These are phyloP conservation scores for Ustilago shanxiensis DNA, from an alignment of 1,284 basidiomycete species.

Conservation along the genomic window DNA sequence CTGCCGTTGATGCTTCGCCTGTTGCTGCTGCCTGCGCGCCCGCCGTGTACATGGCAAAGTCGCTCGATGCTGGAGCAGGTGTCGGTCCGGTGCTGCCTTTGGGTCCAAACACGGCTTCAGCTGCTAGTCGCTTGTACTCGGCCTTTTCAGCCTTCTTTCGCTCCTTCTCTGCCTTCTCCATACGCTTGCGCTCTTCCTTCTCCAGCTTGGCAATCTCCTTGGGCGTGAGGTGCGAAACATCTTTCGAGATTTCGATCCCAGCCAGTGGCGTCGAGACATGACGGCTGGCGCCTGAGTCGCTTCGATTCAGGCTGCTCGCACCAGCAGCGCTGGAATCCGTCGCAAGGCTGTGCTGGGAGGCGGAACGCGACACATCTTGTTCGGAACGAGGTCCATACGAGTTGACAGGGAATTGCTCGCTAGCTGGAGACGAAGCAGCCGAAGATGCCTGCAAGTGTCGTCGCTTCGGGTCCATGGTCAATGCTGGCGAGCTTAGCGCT, in stretches of 20 bases:
- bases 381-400: slow-evolving; percentile 45
- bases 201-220: slow-evolving; percentile 51
- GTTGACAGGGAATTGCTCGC: slow-evolving; percentile 45
- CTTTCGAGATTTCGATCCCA: slow-evolving; percentile 33
- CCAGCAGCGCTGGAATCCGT: slow-evolving; percentile 20
- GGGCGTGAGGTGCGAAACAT: slow-evolving; percentile 36
- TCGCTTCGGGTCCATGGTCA: slow-evolving; percentile 38
- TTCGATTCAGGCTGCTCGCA: slow-evolving; percentile 25
- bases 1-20: slow-evolving; percentile 4
- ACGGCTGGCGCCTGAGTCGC: slow-evolving; percentile 14
- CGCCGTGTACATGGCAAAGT: slow-evolving; percentile 39
- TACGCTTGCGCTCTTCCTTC: slow-evolving; percentile 42
- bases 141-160: slow-evolving; percentile 50
- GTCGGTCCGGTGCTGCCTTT: slow-evolving; percentile 41
- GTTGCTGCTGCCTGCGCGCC: slow-evolving; percentile 12
- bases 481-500: slow-evolving; percentile 33
- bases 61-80: slow-evolving; percentile 30
- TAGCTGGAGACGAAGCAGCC: slow-evolving; percentile 30
- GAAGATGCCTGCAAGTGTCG: slow-evolving; percentile 24
- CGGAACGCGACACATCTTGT: slow-evolving; percentile 32
- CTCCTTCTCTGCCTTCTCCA: slow-evolving; percentile 48
- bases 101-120: slow-evolving; percentile 53
- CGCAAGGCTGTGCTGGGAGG: slow-evolving; percentile 36
- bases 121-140: slow-evolving; percentile 50
- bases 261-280: slow-evolving; percentile 25